Percentiles rank a stretch among this genome's conserved stretches.
These are phyloP conservation scores for Xylaria cubensis DNA, from an alignment of 495 filamentous ascomycete species.

Conservation along the genomic window DNA sequence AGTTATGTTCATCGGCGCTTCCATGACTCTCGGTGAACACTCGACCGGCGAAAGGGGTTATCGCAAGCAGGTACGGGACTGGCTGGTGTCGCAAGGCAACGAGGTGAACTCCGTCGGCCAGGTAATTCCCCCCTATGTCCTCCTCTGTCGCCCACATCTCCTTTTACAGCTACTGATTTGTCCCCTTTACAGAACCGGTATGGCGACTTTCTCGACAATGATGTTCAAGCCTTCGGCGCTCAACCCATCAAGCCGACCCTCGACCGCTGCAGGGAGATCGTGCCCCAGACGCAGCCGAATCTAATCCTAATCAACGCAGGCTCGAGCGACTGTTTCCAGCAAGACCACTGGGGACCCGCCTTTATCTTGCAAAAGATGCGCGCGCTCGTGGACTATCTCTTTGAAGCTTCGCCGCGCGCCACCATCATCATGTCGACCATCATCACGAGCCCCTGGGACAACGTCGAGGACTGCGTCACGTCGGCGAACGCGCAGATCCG, in stretches of 20 bases:
- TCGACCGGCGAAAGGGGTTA: conserved; percentile 62
- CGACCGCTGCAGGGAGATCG: conserved; percentile 35
- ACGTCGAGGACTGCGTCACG: conserved; percentile 42
- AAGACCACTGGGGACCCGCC: conserved; percentile 38
- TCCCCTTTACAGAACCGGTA: conserved; percentile 36
- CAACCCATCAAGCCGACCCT: conserved; percentile 39
- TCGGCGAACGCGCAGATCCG: conserved; percentile 42
- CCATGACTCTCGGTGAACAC: conserved; percentile 61
- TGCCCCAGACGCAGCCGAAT: conserved; percentile 40
- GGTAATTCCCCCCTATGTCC: conserved; percentile 29
- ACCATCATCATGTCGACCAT: conserved; percentile 40
- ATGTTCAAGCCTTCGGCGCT: conserved; percentile 39
- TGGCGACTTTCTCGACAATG: conserved; percentile 43
- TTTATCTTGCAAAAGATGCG: conserved; percentile 38
- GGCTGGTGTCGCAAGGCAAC: conserved; percentile 43
- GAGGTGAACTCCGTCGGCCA: conserved; percentile 44
- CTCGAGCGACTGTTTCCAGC: conserved; percentile 41
- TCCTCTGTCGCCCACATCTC: conserved; percentile 10
- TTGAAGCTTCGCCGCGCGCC: conserved; percentile 37
- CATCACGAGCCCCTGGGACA: conserved; percentile 39
- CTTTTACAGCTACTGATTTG: conserved; percentile 28
- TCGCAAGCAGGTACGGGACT: conserved; percentile 51
- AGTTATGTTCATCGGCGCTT: conserved; percentile 63
- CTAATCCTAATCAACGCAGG: conserved; percentile 43
- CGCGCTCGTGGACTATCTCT: conserved; percentile 38